Evolutionary conservation across 2,329 filamentous ascomycete species (phyloP), one percentile per base, ranked within the genome.

Genomic region (Paraconiothyrium brasiliense): DNA sequence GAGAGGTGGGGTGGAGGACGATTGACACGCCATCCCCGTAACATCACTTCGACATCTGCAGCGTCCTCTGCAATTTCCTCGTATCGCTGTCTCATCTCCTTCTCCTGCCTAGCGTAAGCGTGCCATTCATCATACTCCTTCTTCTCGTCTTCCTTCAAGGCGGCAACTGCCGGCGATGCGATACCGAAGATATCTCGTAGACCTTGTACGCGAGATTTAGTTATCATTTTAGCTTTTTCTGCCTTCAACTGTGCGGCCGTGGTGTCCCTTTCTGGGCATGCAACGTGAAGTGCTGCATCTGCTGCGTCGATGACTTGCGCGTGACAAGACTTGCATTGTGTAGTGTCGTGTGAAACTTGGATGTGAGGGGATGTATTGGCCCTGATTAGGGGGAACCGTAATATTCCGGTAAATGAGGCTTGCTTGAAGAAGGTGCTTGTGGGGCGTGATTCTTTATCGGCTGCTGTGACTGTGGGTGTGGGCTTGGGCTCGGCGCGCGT

Each of bases 41-140:
- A 34, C 52, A 55, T 55, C 3, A 46, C 39, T 14, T 55, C 39
- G 39, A 55, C 39, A 13, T 55, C 52, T 22, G 43, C 52, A 1
- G 22, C 13, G 2, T 14, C 9, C 16, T 46, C 27, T 13, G 52
- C 52, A 10, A 44, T 55, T 8, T 34, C 14, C 39, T 55, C 52
- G n/a, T 44, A 39, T 30, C 52, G 52, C 24, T 34, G 39, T 24
- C 52, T 55, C n/a, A 24, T 16, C 2, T n/a, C 24, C 4, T 9
- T 30, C 20, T 55, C 52, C 16, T 46, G 9, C 10, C 1, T 16
- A 16, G n/a, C 16, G 16, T 55, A 55, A 13, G 16, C 27, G 2
- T 34, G 24, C 52, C 52, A 55, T 22, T 11, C 4, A 1, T 46
- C 16, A 24, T 46, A 46, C 8, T 55, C 52, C 46, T 46, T 14